These are phyloP conservation scores for Trichoderma harzianum DNA, from an alignment of 2,329 filamentous ascomycete species.

Conservation along the genomic window DNA sequence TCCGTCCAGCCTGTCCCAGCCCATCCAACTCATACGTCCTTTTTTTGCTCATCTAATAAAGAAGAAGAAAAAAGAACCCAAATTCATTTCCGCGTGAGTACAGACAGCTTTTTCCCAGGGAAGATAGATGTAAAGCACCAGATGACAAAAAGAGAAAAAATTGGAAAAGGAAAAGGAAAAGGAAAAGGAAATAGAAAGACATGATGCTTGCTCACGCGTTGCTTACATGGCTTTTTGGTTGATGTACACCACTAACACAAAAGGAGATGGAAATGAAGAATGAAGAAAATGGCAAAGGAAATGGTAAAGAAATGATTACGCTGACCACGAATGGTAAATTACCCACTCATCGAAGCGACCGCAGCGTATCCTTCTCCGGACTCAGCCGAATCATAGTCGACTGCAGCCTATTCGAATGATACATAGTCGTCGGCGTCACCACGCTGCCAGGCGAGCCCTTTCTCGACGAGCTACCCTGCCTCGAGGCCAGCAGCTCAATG, in stretches of 20 bases:
- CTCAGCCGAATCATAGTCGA: slow-evolving; percentile 23
- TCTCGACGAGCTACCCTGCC: slow-evolving; percentile 26
- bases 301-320: not conserved
- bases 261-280: not conserved
- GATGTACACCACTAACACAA: not conserved
- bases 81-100: not conserved
- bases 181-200: not conserved
- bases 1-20: not conserved
- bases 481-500: slow-evolving; percentile 37
- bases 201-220: not conserved
- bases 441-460: slow-evolving; percentile 32
- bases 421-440: slow-evolving; percentile 19
- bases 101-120: not conserved
- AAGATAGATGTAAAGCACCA: not conserved
- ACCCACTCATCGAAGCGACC: slow-evolving; percentile 13
- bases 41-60: not conserved
- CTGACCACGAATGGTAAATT: not conserved
- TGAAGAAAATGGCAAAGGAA: not conserved
- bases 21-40: not conserved
- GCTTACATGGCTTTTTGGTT: not conserved
- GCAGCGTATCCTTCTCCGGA: slow-evolving; percentile 24
- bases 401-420: slow-evolving; percentile 19
- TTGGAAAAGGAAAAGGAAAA: not conserved
- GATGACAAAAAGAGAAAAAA: not conserved
- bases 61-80: not conserved